Percentiles rank a stretch among this genome's conserved stretches.
Evolutionary conservation across 2,329 filamentous ascomycete species (phyloP).

Genomic region (Ceratocystiopsis brevicomis): DNA sequence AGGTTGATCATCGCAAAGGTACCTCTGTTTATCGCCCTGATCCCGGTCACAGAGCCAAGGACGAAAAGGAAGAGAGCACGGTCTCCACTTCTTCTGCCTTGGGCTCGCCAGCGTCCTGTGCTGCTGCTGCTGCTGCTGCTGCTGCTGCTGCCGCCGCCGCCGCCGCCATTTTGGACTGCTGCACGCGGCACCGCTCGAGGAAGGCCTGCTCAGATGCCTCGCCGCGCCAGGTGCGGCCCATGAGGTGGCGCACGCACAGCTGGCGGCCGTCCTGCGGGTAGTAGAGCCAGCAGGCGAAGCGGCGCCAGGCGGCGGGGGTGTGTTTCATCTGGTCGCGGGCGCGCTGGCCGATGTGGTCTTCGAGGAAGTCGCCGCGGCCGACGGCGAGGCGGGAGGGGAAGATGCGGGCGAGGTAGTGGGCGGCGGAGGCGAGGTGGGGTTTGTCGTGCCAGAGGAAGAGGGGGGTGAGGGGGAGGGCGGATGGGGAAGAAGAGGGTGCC

Average conservation of each 20-base stretch:
- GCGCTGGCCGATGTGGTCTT: conserved; percentile 35
- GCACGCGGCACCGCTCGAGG: conserved; percentile 4
- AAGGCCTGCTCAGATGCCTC: conserved; percentile 13
- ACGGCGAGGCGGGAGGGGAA: conserved; percentile 32
- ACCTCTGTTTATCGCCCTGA: too few species aligned
- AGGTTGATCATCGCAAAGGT: too few species aligned
- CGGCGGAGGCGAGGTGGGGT: conserved; percentile 29
- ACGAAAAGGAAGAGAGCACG: too few species aligned
- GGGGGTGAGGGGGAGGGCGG: conserved; percentile 28
- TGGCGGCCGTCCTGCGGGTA: conserved; percentile 26
- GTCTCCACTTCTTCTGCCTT: too few species aligned
- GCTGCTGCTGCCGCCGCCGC: not conserved
- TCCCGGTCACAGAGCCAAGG: too few species aligned
- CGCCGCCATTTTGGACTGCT: conserved; percentile 1
- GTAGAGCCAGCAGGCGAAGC: conserved; percentile 38
- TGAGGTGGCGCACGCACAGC: conserved; percentile 29
- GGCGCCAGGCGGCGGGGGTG: conserved; percentile 25
- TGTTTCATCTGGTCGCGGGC: conserved; percentile 38
- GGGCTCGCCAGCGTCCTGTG: not conserved
- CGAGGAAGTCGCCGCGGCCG: conserved; percentile 33
- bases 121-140: too few species aligned
- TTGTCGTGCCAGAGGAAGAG: conserved; percentile 43
- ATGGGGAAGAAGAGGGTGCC: not conserved
- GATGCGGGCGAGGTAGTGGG: conserved; percentile 29
- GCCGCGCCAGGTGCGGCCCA: conserved; percentile 32